Conservation (phyloP, 129 eudicot genomes). For the Erigeron canadensis region DNA sequence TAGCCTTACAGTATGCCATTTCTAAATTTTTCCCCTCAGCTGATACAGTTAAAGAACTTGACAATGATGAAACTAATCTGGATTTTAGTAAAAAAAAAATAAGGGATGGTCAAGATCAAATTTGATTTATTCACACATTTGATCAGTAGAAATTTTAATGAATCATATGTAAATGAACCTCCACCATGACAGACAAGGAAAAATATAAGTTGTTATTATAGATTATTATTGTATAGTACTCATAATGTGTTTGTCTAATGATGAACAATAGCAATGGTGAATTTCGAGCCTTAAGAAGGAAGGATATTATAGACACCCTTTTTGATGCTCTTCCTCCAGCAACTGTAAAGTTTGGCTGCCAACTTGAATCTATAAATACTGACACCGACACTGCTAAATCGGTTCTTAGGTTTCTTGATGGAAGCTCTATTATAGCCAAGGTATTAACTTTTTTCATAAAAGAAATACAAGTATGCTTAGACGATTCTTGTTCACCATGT, state of each 20-base stretch:
- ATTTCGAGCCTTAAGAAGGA: slow-evolving; percentile 56
- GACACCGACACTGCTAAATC: slow-evolving; percentile 38
- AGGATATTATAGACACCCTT: slow-evolving; percentile 51
- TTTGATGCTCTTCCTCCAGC: slow-evolving; percentile 58
- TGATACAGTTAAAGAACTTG: too few relatives aligned
- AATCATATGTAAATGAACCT: too few relatives aligned
- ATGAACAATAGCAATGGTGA: slow-evolving; percentile 35
- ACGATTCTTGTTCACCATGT: not conserved
- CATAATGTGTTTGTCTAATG: not conserved
- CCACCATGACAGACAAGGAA: too few relatives aligned
- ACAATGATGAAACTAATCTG: too few relatives aligned
- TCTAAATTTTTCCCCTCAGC: too few relatives aligned
- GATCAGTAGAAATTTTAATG: too few relatives aligned
- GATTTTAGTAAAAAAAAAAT: too few relatives aligned
- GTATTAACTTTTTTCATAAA: slow-evolving; percentile 30
- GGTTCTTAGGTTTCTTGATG: slow-evolving; percentile 43
- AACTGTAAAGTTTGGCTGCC: slow-evolving; percentile 49
- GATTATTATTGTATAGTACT: not conserved
- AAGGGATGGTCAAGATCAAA: too few relatives aligned
- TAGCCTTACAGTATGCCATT: too few relatives aligned
- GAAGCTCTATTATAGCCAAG: slow-evolving; percentile 51
- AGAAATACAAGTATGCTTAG: not conserved
- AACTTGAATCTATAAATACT: slow-evolving; percentile 43
- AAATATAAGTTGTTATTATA: not conserved
- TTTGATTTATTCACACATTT: too few relatives aligned